Evolutionary conservation across 306 rosid species (phyloP).

Genomic region (Vigna angularis): DNA sequence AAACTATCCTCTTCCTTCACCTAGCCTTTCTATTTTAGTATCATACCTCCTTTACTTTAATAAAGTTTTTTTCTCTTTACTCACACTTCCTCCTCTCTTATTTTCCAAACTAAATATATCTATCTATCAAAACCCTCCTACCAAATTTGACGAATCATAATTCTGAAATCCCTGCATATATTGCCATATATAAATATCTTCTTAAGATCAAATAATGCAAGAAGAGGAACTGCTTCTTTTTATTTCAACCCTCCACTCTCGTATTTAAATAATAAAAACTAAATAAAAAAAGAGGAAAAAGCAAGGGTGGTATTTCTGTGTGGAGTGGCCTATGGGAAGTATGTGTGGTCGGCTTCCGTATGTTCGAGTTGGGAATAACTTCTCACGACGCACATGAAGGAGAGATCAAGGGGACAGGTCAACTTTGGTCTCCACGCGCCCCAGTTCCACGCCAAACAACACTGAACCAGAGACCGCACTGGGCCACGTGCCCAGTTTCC

Average conservation of each 20-base stretch:
- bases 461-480: not conserved
- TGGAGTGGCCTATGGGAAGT: constrained; percentile 38
- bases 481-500: not conserved
- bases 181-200: not conserved
- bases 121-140: not conserved
- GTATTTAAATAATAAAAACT: not conserved
- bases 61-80: constrained; percentile 21
- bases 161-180: not conserved
- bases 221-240: not conserved
- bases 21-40: constrained; percentile 34
- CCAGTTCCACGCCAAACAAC: not conserved
- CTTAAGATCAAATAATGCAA: not conserved
- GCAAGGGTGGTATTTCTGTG: not conserved
- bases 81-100: not conserved
- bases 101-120: not conserved
- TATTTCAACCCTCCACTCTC: not conserved
- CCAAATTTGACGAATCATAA: not conserved
- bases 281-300: not conserved
- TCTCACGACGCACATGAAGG: constrained; percentile 49
- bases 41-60: constrained; percentile 34
- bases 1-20: constrained; percentile 15
- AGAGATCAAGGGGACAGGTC: constrained; percentile 48
- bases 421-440: constrained; percentile 53
- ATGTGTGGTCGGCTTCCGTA: constrained; percentile 17
- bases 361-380: constrained; percentile 48